Percentiles rank a stretch among this genome's conserved stretches.
phyloP scores from a whole-genome alignment of 495 filamentous ascomycete genomes.

The Daldinia grandis region DNA sequence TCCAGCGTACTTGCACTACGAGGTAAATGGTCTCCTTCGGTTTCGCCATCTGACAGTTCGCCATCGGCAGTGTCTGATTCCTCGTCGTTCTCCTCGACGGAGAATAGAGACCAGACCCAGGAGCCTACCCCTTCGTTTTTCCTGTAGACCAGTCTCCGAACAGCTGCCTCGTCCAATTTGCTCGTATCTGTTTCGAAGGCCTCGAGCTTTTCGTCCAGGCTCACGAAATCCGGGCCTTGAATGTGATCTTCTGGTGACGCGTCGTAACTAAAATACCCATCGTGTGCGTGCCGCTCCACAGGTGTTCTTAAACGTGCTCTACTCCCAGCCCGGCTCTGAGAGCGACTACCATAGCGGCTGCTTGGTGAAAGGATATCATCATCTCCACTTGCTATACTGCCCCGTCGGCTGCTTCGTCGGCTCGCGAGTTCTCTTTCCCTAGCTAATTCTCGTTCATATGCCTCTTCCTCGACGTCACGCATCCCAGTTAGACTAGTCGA shows the following conservation, averaged over 20 bases:
- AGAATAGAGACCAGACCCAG: constrained; percentile 84
- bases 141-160: constrained; percentile 63
- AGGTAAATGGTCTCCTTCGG: constrained; percentile 44
- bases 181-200: constrained; percentile 50
- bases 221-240: constrained; percentile 68
- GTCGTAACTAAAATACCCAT: constrained; percentile 58
- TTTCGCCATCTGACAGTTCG: constrained; percentile 51
- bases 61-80: constrained; percentile 54
- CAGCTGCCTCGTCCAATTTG: constrained; percentile 62
- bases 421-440: constrained; percentile 49
- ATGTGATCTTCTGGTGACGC: constrained; percentile 44
- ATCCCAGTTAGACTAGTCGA: constrained; percentile 72
- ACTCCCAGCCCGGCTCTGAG: constrained; percentile 55
- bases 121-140: constrained; percentile 74
- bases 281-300: constrained; percentile 47
- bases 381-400: constrained; percentile 45
- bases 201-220: constrained; percentile 60
- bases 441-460: constrained; percentile 54
- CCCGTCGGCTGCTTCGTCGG: constrained; percentile 48
- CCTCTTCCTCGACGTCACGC: constrained; percentile 57
- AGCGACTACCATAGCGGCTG: constrained; percentile 55
- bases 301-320: constrained; percentile 50
- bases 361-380: constrained; percentile 52
- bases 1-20: constrained; percentile 46
- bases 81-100: constrained; percentile 67